These are phyloP conservation scores for Paecilomyces dactylethromorphus DNA, from an alignment of 2,329 filamentous ascomycete species.

Conservation along the genomic window DNA sequence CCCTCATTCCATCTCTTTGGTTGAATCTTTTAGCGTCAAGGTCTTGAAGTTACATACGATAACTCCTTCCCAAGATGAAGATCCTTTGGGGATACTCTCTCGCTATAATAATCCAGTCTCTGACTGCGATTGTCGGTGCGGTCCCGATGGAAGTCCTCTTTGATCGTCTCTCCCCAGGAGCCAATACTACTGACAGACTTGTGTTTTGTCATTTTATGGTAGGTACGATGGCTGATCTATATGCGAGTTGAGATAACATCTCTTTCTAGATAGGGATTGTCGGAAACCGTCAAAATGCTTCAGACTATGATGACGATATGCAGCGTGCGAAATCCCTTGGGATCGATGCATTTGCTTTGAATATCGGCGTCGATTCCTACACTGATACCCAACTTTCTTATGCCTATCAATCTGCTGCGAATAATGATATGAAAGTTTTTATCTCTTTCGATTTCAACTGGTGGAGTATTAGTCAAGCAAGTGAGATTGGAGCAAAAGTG, in stretches of 20 bases:
- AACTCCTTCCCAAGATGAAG: neutral
- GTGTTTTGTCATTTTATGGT: slow-evolving; percentile 44
- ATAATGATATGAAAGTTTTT: slow-evolving; percentile 47
- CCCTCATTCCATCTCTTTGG: neutral
- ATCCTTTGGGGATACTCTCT: neutral
- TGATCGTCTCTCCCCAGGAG: neutral
- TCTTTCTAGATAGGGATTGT: slow-evolving; percentile 38
- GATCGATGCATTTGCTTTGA: slow-evolving; percentile 47
- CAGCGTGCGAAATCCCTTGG: slow-evolving; percentile 35
- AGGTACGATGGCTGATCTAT: neutral
- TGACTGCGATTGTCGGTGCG: neutral
- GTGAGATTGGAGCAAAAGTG: slow-evolving; percentile 40
- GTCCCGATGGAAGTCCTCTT: neutral
- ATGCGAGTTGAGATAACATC: neutral
- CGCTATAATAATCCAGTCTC: neutral
- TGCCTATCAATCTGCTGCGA: slow-evolving; percentile 45
- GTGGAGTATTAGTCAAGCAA: slow-evolving; percentile 32
- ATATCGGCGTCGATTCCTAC: slow-evolving; percentile 41
- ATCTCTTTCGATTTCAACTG: slow-evolving; percentile 54
- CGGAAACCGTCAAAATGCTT: slow-evolving; percentile 34
- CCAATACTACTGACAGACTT: slow-evolving; percentile 15
- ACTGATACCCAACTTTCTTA: slow-evolving; percentile 41
- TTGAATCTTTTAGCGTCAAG: neutral
- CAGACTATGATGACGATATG: slow-evolving; percentile 45
- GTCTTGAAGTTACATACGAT: neutral